phyloP scores from a whole-genome alignment of 2,329 filamentous ascomycete genomes.

The Bisporella sp. region DNA sequence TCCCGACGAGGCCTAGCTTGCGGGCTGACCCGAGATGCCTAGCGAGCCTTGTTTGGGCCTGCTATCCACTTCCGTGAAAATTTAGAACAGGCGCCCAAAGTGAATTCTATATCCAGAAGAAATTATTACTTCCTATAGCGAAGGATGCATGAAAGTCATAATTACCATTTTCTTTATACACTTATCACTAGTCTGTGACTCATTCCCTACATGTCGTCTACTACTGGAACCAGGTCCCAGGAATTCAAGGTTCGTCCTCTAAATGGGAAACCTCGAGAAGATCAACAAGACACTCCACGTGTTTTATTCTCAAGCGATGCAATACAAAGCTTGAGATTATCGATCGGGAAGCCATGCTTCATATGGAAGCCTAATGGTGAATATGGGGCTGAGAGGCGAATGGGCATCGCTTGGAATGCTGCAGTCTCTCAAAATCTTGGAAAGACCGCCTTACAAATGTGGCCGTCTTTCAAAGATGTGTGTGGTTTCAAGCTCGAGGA shows the following conservation, averaged over 20 bases:
- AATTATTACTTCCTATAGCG: neutral
- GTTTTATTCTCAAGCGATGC: slow-evolving; percentile 30
- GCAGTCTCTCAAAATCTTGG: slow-evolving; percentile 56
- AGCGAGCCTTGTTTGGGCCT: neutral
- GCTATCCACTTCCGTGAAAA: neutral
- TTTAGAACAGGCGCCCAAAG: neutral
- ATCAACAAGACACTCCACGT: slow-evolving; percentile 27
- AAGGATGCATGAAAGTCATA: slow-evolving; percentile 1
- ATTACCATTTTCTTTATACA: neutral
- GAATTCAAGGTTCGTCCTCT: slow-evolving; percentile 27
- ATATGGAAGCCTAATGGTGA: slow-evolving; percentile 33
- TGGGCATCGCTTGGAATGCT: slow-evolving; percentile 28
- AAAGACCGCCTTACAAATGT: slow-evolving; percentile 63
- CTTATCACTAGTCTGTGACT: slow-evolving; percentile 8
- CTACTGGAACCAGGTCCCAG: slow-evolving; percentile 17
- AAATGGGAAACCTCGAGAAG: slow-evolving; percentile 20
- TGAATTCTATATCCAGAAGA: too few species aligned
- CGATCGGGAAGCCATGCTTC: slow-evolving; percentile 52
- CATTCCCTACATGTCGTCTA: slow-evolving; percentile 14
- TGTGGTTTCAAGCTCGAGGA: slow-evolving; percentile 69
- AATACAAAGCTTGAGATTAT: slow-evolving; percentile 46
- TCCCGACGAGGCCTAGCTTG: too few species aligned
- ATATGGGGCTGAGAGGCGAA: slow-evolving; percentile 12
- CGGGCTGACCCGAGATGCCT: neutral
- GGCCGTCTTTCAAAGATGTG: slow-evolving; percentile 64